A percentile compares a stretch with the other conserved stretches of the same genome.
phyloP scores from a whole-genome alignment of 441 rosid genomes.

The Gossypium davidsonii region DNA sequence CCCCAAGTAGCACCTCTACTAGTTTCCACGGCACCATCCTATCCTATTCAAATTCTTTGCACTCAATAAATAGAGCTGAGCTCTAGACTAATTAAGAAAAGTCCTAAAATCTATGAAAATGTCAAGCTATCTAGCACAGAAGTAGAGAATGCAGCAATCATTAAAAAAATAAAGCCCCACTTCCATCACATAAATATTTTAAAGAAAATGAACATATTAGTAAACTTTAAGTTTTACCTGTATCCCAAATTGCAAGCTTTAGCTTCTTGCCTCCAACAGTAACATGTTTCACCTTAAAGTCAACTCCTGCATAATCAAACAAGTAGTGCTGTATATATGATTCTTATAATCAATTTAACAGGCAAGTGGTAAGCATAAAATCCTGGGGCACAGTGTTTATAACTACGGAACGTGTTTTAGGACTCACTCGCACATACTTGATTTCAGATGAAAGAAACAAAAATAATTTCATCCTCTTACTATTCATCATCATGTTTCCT shows the following conservation, averaged over 20 bases:
- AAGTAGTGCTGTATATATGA: neutral
- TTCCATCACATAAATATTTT: neutral
- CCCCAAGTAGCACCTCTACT: neutral
- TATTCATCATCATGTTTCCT: too few relatives aligned
- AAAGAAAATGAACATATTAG: neutral
- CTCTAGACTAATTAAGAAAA: neutral
- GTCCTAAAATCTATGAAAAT: neutral
- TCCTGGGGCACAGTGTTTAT: too few relatives aligned
- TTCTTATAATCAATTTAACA: neutral
- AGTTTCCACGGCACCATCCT: neutral
- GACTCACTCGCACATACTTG: neutral
- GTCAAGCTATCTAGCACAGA: neutral
- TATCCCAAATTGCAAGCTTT: constrained; percentile 81
- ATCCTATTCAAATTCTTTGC: neutral
- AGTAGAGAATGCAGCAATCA: neutral
- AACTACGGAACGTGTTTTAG: neutral
- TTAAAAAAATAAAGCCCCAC: neutral
- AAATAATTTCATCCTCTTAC: too few relatives aligned
- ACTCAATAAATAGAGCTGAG: neutral
- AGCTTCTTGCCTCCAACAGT: constrained; percentile 51
- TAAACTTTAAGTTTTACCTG: constrained; percentile 34
- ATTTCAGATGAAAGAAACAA: neutral
- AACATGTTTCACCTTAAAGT: constrained; percentile 58
- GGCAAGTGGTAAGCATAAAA: neutral
- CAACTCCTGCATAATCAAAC: constrained; percentile 37